Percentiles rank a stretch among this genome's conserved stretches.
phyloP scores from a whole-genome alignment of 108 stramenopile species.

The Thalassiosira profunda region DNA sequence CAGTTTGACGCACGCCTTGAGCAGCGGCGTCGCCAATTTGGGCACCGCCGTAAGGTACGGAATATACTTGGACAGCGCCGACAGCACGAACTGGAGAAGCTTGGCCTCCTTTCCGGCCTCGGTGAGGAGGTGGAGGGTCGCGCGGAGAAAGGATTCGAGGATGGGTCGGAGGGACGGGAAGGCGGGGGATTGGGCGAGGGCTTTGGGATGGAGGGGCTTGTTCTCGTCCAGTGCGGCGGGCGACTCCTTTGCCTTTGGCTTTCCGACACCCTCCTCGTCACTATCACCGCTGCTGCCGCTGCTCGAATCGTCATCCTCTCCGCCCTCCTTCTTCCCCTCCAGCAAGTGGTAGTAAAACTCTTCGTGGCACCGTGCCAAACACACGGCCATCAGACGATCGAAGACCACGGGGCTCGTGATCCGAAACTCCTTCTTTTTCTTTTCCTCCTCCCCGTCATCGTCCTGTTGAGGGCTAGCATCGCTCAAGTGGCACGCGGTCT shows the following conservation, averaged over 20 bases:
- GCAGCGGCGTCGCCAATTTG: slow-evolving; percentile 65
- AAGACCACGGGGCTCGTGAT: slow-evolving; percentile 78
- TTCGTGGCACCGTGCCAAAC: slow-evolving; percentile 69
- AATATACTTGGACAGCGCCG: slow-evolving; percentile 72
- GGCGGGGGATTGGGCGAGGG: slow-evolving; percentile 53
- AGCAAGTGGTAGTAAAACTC: slow-evolving; percentile 80
- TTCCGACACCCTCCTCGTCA: slow-evolving; percentile 35
- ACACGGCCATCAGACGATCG: slow-evolving; percentile 79
- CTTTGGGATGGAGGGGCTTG: slow-evolving; percentile 82
- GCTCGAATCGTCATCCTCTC: slow-evolving; percentile 37
- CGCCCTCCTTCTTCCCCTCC: slow-evolving; percentile 26
- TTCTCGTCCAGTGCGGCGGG: slow-evolving; percentile 51
- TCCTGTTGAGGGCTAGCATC: slow-evolving; percentile 48
- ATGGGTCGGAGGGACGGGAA: slow-evolving; percentile 64
- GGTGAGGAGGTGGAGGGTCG: slow-evolving; percentile 75
- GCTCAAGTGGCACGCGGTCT: slow-evolving; percentile 81
- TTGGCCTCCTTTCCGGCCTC: slow-evolving; percentile 85
- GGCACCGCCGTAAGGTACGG: slow-evolving; percentile 91
- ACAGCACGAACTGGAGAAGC: slow-evolving; percentile 72
- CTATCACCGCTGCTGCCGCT: slow-evolving; percentile 39
- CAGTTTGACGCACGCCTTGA: slow-evolving; percentile 75
- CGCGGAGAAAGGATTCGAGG: slow-evolving; percentile 73
- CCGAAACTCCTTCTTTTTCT: slow-evolving; percentile 52
- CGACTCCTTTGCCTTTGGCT: slow-evolving; percentile 11
- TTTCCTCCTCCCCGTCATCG: slow-evolving; percentile 15